phyloP scores from a whole-genome alignment of 164 flowering plant species.

The Vitis rotundifolia region DNA sequence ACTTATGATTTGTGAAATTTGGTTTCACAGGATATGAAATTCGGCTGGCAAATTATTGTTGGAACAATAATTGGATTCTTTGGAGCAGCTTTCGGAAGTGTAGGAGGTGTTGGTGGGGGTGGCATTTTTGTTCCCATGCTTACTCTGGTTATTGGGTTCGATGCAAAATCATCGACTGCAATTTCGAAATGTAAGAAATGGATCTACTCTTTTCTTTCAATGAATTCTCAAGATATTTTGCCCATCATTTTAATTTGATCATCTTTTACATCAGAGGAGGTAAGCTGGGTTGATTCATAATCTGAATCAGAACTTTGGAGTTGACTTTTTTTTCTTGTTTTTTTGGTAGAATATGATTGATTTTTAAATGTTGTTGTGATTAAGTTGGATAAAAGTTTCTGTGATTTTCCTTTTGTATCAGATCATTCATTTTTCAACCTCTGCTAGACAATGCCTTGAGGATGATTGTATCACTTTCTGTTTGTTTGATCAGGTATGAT shows the following conservation, averaged over 20 bases:
- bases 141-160: slow-evolving; percentile 55
- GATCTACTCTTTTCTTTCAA: background rate
- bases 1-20: background rate
- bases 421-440: background rate
- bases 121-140: slow-evolving; percentile 72
- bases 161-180: slow-evolving; percentile 60
- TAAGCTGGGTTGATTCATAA: too few relatives aligned
- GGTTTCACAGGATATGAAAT: slow-evolving; percentile 36
- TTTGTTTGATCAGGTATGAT: slow-evolving; percentile 44
- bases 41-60: slow-evolving; percentile 51
- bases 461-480: background rate
- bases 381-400: too few relatives aligned
- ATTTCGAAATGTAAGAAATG: slow-evolving; percentile 49
- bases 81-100: slow-evolving; percentile 59
- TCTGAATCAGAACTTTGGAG: too few relatives aligned
- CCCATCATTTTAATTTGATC: too few relatives aligned
- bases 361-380: too few relatives aligned
- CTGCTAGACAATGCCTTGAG: too few relatives aligned
- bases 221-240: too few relatives aligned
- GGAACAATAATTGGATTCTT: slow-evolving; percentile 50
- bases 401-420: background rate
- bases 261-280: too few relatives aligned
- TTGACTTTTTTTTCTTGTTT: too few relatives aligned
- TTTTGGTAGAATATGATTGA: too few relatives aligned
- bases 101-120: slow-evolving; percentile 72